Conservation (phyloP, 352 stramenopile species). For the Globisporangium spinosum region DNA sequence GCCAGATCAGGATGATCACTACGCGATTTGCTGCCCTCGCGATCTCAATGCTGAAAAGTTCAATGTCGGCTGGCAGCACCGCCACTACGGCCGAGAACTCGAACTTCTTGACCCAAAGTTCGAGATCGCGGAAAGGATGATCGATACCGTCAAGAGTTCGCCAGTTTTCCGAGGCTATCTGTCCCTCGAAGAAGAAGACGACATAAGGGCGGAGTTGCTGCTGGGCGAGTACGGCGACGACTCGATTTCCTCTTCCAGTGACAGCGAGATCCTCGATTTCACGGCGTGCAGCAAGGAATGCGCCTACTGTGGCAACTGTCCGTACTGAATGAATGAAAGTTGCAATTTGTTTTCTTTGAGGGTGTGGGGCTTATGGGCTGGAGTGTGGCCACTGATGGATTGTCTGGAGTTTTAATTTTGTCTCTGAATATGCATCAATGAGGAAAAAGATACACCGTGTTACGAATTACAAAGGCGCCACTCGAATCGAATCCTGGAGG, state of each 20-base stretch:
- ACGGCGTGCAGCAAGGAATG: background rate
- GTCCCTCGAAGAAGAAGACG: background rate
- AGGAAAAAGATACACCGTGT: background rate
- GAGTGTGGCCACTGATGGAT: background rate
- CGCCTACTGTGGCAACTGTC: background rate
- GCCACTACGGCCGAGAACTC: background rate
- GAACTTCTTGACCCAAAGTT: background rate
- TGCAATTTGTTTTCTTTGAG: background rate
- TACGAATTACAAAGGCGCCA: conserved; percentile 1
- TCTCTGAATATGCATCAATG: no score
- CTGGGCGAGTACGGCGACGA: background rate
- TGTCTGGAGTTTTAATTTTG: no score
- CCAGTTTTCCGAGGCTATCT: background rate
- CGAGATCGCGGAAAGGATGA: background rate
- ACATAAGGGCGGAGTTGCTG: background rate
- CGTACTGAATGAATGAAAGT: background rate
- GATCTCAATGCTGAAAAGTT: background rate
- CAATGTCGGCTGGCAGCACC: background rate
- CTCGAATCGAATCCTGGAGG: background rate
- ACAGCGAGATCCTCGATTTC: background rate
- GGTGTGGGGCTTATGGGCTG: background rate
- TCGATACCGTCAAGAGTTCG: background rate
- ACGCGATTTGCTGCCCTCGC: background rate
- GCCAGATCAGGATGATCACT: background rate
- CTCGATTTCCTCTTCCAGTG: background rate